Base-by-base conservation (phyloP, 2,329 filamentous ascomycete genomes). In the Camillea tinctor region DNA sequence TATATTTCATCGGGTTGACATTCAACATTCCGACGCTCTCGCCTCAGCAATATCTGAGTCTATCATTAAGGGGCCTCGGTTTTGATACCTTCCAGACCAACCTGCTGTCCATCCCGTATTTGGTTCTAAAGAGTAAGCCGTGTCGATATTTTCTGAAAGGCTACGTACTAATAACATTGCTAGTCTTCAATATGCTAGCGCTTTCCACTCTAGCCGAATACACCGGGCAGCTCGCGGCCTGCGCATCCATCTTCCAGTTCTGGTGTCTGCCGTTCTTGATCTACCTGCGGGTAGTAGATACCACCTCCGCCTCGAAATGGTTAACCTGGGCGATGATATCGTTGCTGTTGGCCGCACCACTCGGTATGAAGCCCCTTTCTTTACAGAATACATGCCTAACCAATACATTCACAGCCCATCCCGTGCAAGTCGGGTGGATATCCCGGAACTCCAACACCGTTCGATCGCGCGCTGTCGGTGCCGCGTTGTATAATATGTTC, bases 201-300 rank as follows among this genome's bases (percentile, higher is more conserved):
- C 61, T 78, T 6, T 76, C 75, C 3, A 77, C 79, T 48, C 49
- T 78, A 9, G 73, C 73, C 52, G 79, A 81, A 71, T 76, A 75
- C 73, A 68, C 82, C 70, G 67, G 82, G 73, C 74, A 83, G 63
- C 78, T 86, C 26, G 76, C 79, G 0, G 72, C 85, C 6, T 75
- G 82, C 23, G 77, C 77, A 21, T 69, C 76, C 67, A 78, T 82
- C 40, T 73, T 80, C 3, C 81, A 87, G 58, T 65, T 89, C 8
- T 90, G 87, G 87, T 79, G 80, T 7, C 74, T 90, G 1, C 86
- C 87, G 0, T 84, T 84, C 60, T 68, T 90, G 22, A 72, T 88
- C 26, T 79, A 80, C 19, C 74, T 87, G 19, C 68, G 77, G 62
- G 66, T 79, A 63, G 70, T 76, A 3, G 74, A 81, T 60, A 75